A percentile compares a stretch with the other conserved stretches of the same genome.
Evolutionary conservation across 176 grass and related monocot species (phyloP).

Genomic region (Oryza australiensis): DNA sequence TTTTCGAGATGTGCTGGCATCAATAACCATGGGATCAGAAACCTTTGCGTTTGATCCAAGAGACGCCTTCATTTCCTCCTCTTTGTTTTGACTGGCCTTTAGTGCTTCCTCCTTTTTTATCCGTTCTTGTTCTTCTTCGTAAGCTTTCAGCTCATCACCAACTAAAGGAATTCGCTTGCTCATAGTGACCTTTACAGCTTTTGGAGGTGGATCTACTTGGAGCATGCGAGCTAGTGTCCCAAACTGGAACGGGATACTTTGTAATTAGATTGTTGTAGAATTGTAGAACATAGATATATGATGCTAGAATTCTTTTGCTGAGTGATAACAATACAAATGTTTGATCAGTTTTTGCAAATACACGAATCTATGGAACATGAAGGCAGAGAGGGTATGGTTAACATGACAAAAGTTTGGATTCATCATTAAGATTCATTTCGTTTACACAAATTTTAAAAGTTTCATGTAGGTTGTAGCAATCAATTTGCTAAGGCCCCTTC

Average conservation of each 20-base stretch:
- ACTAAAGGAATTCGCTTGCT: constrained; percentile 85
- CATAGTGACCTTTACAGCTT: constrained; percentile 94
- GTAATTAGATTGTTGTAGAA: constrained; percentile 17
- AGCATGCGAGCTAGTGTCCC: constrained; percentile 98
- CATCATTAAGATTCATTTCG: neutral
- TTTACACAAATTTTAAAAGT: neutral
- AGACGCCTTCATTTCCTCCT: constrained; percentile 76
- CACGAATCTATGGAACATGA: neutral
- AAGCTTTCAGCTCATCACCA: constrained; percentile 90
- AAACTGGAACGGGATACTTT: constrained; percentile 56
- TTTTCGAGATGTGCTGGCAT: constrained; percentile 60
- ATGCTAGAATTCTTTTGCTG: constrained; percentile 19
- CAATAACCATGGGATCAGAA: constrained; percentile 66
- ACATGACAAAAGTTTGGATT: neutral
- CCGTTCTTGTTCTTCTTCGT: constrained; percentile 84
- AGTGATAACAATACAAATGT: neutral
- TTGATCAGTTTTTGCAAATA: neutral
- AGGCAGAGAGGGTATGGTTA: neutral
- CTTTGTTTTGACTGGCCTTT: constrained; percentile 68
- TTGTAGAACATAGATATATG: constrained; percentile 12
- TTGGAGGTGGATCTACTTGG: constrained; percentile 97
- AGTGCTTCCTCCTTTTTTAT: constrained; percentile 79
- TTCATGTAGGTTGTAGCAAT: constrained; percentile 9
- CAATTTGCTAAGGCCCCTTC: neutral
- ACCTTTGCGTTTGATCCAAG: constrained; percentile 63